Percentiles rank a stretch among this genome's conserved stretches.
These are phyloP conservation scores for Rauvolfia tetraphylla DNA, from an alignment of 257 asterid genomes.

Conservation along the genomic window DNA sequence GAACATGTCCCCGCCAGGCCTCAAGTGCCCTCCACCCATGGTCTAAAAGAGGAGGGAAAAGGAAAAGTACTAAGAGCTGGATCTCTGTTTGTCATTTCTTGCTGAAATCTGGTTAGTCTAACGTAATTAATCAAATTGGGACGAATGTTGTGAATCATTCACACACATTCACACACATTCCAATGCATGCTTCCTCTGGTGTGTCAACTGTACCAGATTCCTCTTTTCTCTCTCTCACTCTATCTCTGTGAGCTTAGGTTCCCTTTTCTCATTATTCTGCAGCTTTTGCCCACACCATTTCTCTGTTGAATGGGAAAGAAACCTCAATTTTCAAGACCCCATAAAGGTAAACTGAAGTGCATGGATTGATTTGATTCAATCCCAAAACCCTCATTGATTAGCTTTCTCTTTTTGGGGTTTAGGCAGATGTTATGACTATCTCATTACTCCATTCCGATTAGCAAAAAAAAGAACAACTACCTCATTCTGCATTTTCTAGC, in stretches of 20 bases:
- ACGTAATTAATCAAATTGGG: background rate
- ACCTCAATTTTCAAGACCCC: slow-evolving; percentile 10
- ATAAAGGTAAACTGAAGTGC: slow-evolving; percentile 30
- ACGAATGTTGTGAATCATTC: slow-evolving; percentile 28
- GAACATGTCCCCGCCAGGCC: no score
- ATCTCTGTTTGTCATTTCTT: background rate
- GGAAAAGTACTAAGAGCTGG: slow-evolving; percentile 3
- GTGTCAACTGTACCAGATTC: slow-evolving; percentile 24
- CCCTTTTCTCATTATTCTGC: slow-evolving; percentile 24
- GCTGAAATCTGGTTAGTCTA: background rate
- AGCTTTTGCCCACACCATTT: slow-evolving; percentile 4
- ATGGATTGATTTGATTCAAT: slow-evolving; percentile 12
- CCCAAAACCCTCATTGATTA: slow-evolving; percentile 23
- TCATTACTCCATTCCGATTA: no score
- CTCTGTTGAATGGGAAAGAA: slow-evolving; percentile 8
- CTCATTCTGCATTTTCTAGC: slow-evolving; percentile 17
- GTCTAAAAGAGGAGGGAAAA: background rate
- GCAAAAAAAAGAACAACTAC: no score
- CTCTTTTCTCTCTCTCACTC: background rate
- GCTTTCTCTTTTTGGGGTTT: slow-evolving; percentile 20
- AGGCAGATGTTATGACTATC: slow-evolving; percentile 17
- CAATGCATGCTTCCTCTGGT: slow-evolving; percentile 28
- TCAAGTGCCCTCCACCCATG: background rate
- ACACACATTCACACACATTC: slow-evolving; percentile 46
- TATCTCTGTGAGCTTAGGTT: background rate